These are phyloP conservation scores for Cystobasidium sp. DNA, from an alignment of 1,284 basidiomycete species.

Conservation along the genomic window DNA sequence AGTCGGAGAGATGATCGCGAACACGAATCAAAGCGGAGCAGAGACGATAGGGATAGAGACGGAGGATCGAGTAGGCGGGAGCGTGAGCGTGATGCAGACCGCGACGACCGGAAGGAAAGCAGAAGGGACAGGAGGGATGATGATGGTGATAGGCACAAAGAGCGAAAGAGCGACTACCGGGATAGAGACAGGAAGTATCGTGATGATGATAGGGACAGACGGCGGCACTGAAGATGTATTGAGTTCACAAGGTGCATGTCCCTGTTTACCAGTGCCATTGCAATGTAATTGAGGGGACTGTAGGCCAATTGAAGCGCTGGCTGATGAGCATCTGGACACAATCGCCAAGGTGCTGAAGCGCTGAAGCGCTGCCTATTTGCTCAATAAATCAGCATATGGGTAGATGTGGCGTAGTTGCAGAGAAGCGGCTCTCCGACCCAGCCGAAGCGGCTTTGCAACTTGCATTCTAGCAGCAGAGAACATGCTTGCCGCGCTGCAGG, in stretches of 20 bases:
- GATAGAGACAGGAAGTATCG: constrained; percentile 47
- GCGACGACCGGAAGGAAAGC: constrained; percentile 55
- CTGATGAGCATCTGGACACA: no score
- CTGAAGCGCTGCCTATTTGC: no score
- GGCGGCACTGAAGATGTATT: neutral
- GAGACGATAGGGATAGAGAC: neutral
- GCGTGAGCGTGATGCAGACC: constrained; percentile 47
- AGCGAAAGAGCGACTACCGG: constrained; percentile 46
- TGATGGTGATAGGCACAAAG: constrained; percentile 15
- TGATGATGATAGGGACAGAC: constrained; percentile 8
- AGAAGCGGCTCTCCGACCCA: no score
- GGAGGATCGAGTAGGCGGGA: neutral
- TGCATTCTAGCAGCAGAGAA: no score
- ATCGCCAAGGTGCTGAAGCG: no score
- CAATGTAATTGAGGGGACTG: no score
- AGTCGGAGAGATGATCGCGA: neutral
- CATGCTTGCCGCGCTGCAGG: no score
- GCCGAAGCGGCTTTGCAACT: no score
- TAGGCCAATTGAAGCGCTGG: no score
- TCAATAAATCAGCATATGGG: no score
- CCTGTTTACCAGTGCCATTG: neutral
- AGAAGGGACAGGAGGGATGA: constrained; percentile 50
- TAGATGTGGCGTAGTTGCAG: no score
- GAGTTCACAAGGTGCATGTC: neutral
- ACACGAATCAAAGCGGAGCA: neutral